phyloP scores from a whole-genome alignment of 768 basidiomycete species.

The Hydnomerulius pinastri region DNA sequence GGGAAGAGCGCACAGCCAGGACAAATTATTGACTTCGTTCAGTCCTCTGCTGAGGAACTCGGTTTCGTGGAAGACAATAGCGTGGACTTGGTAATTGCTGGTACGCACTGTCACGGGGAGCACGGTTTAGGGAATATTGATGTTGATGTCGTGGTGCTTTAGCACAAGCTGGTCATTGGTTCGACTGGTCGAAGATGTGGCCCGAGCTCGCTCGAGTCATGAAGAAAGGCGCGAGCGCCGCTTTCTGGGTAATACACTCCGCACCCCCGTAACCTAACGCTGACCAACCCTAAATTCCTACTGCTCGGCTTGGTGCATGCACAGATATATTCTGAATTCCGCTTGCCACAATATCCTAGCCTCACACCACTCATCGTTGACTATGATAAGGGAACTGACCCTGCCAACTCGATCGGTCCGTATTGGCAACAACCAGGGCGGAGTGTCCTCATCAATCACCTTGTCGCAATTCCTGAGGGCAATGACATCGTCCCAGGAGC shows the following conservation, averaged over 20 bases:
- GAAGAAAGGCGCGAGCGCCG: conserved; percentile 61
- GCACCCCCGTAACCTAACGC: too few relatives aligned
- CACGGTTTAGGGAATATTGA: not conserved
- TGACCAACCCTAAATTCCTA: too few relatives aligned
- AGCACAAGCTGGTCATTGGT: conserved; percentile 87
- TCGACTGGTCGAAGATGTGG: conserved; percentile 74
- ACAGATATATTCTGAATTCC: conserved; percentile 70
- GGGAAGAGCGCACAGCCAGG: conserved; percentile 15
- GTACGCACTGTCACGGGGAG: conserved; percentile 57
- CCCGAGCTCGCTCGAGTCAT: conserved; percentile 63
- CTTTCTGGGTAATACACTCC: conserved; percentile 61
- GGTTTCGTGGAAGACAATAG: conserved; percentile 46
- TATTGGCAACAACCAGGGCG: conserved; percentile 83
- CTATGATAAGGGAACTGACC: conserved; percentile 60
- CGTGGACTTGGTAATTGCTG: conserved; percentile 70
- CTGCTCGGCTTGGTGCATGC: too few relatives aligned
- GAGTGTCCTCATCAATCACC: conserved; percentile 66
- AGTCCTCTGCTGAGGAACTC: conserved; percentile 57
- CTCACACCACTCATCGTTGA: conserved; percentile 59
- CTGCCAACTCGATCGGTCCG: conserved; percentile 54
- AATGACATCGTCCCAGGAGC: conserved; percentile 32
- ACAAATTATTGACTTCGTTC: conserved; percentile 30
- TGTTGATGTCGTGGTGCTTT: not conserved
- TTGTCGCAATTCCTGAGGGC: conserved; percentile 69
- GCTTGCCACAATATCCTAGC: conserved; percentile 57